Conservation (phyloP, 495 filamentous ascomycete genomes). For the Penicillium ochrochloron region DNA sequence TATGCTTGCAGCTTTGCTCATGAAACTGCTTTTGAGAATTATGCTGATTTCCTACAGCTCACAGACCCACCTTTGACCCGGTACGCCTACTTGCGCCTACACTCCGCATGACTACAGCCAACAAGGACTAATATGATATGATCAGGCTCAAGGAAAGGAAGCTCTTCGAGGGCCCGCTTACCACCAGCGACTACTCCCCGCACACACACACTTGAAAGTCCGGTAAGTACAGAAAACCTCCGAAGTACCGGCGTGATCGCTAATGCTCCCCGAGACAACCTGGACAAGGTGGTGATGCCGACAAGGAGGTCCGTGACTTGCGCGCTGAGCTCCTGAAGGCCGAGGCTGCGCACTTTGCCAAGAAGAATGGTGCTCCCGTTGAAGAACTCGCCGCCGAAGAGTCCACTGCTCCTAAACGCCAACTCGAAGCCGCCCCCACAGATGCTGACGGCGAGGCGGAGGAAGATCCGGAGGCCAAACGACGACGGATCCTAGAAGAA, state of each 20-base stretch:
- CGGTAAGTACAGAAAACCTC: conserved; percentile 52
- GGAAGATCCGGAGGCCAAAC: conserved; percentile 78
- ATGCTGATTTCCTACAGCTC: conserved; percentile 52
- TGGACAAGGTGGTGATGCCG: conserved; percentile 86
- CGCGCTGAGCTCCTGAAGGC: conserved; percentile 87
- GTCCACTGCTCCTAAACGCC: conserved; percentile 62
- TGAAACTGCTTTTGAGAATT: neutral
- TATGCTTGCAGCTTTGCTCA: conserved; percentile 23
- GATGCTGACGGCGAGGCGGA: conserved; percentile 38
- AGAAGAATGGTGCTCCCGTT: conserved; percentile 67
- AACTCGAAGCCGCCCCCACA: conserved; percentile 56
- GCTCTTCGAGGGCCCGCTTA: conserved; percentile 92
- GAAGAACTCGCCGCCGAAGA: conserved; percentile 44
- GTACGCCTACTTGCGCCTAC: conserved; percentile 52
- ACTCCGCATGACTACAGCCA: neutral
- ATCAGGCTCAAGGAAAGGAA: conserved; percentile 89
- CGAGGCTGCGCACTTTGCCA: conserved; percentile 86
- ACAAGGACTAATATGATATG: conserved; percentile 25
- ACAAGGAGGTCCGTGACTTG: conserved; percentile 75
- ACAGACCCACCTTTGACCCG: conserved; percentile 93
- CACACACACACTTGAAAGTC: conserved; percentile 88
- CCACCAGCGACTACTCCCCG: conserved; percentile 93
- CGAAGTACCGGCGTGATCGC: neutral
- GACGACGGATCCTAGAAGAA: conserved; percentile 85
- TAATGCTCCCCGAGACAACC: conserved; percentile 62